Evolutionary conservation across 805 yeast genomes (phyloP).

Genomic region (Isabelozyma rhagii): DNA sequence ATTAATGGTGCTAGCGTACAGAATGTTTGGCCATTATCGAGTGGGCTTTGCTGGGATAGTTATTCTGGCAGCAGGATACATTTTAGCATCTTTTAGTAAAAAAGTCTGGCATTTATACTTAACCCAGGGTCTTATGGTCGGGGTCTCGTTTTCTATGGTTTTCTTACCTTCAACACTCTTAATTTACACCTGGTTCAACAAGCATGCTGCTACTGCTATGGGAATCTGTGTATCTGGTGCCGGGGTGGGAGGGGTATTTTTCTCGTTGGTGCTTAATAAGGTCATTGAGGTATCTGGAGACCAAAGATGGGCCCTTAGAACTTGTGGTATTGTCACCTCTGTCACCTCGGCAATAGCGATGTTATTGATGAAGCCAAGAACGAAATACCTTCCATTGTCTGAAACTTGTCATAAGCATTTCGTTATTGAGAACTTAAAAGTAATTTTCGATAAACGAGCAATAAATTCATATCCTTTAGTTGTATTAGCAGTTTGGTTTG

Average conservation of each 20-base stretch:
- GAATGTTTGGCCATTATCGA: constrained; percentile 47
- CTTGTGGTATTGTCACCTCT: constrained; percentile 32
- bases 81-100: constrained; percentile 50
- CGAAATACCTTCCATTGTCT: constrained; percentile 19
- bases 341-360: constrained; percentile 34
- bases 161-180: constrained; percentile 44
- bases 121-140: constrained; percentile 51
- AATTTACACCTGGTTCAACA: constrained; percentile 49
- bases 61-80: constrained; percentile 41
- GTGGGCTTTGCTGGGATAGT: constrained; percentile 47
- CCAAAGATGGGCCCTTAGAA: constrained; percentile 43
- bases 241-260: constrained; percentile 51
- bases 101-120: constrained; percentile 50
- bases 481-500: constrained; percentile 31
- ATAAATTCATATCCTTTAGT: constrained; percentile 20
- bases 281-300: constrained; percentile 40
- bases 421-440: constrained; percentile 19
- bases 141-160: constrained; percentile 44
- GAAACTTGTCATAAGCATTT: constrained; percentile 17
- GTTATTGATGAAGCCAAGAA: constrained; percentile 44
- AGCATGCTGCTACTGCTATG: constrained; percentile 42
- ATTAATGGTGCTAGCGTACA: constrained; percentile 43
- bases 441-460: constrained; percentile 33
- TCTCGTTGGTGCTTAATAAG: constrained; percentile 40
- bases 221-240: constrained; percentile 50